phyloP scores from a whole-genome alignment of 495 filamentous ascomycete species.

The Cercophora sp. region DNA sequence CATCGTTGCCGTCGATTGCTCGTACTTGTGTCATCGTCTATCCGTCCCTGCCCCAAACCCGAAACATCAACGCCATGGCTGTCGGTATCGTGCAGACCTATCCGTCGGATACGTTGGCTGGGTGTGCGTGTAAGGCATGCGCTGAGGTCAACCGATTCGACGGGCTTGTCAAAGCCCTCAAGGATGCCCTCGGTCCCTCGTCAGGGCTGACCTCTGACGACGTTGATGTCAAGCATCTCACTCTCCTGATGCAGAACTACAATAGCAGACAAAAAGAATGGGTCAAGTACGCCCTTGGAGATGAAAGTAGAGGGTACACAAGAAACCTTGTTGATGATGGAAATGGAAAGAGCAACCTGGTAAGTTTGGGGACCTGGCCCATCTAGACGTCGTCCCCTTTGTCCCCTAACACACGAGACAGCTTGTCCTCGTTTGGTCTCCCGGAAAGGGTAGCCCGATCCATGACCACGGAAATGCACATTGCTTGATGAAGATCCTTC shows the following conservation, averaged over 20 bases:
- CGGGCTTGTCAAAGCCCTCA: constrained; percentile 69
- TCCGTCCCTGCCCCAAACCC: no score
- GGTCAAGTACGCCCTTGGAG: constrained; percentile 63
- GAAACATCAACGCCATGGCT: constrained; percentile 22
- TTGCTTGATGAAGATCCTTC: constrained; percentile 68
- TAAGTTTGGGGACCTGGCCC: no score
- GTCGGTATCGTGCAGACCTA: constrained; percentile 19
- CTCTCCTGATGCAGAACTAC: constrained; percentile 67
- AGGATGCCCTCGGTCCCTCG: constrained; percentile 64
- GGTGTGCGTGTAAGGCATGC: no score
- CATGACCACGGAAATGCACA: constrained; percentile 88
- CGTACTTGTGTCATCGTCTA: no score
- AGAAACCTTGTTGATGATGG: constrained; percentile 86
- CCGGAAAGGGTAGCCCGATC: constrained; percentile 77
- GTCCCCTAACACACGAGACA: constrained; percentile 30
- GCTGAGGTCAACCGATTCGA: constrained; percentile 53
- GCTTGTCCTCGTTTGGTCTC: constrained; percentile 90
- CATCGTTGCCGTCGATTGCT: not conserved
- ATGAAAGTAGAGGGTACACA: constrained; percentile 67
- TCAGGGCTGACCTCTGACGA: constrained; percentile 77
- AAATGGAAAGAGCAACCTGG: constrained; percentile 87
- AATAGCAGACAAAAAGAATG: constrained; percentile 63
- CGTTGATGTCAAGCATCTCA: constrained; percentile 66
- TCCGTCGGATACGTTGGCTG: no score
- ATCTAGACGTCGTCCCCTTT: no score